Percentiles rank a stretch among this genome's conserved stretches.
Evolutionary conservation across 1,284 basidiomycete species (phyloP).

Genomic region (Coniferiporia weirii): DNA sequence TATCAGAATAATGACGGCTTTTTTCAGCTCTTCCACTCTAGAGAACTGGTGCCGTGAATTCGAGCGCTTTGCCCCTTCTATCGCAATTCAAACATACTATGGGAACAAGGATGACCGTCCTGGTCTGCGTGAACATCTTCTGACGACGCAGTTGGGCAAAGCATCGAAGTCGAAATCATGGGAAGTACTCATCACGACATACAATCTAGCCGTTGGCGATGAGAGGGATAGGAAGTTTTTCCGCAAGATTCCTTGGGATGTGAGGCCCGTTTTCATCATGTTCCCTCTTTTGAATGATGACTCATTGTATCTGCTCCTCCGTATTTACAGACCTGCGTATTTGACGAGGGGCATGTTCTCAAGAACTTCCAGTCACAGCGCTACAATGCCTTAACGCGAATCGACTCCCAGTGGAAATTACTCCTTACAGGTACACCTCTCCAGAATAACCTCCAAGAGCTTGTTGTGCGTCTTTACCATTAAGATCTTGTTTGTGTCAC

Average conservation of each 20-base stretch:
- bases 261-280: constrained; percentile 34
- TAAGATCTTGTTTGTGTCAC: constrained; percentile 9
- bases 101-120: constrained; percentile 88
- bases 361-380: constrained; percentile 97
- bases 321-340: constrained; percentile 70
- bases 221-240: constrained; percentile 90
- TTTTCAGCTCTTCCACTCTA: constrained; percentile 80
- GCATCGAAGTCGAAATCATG: constrained; percentile 55
- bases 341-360: constrained; percentile 93
- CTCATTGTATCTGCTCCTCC: constrained; percentile 8
- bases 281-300: neutral
- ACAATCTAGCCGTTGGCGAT: constrained; percentile 88
- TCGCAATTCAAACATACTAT: constrained; percentile 91
- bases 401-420: constrained; percentile 85
- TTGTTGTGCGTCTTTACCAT: constrained; percentile 65
- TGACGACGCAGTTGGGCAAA: constrained; percentile 46
- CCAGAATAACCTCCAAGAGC: constrained; percentile 89
- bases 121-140: constrained; percentile 64
- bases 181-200: constrained; percentile 95
- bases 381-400: constrained; percentile 84
- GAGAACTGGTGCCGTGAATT: constrained; percentile 99
- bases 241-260: constrained; percentile 87
- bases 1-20: constrained; percentile 1
- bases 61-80: constrained; percentile 79
- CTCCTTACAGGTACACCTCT: constrained; percentile 95